A percentile compares a stretch with the other conserved stretches of the same genome.
phyloP scores from a whole-genome alignment of 148 eudicot genomes.

The Diospyros lotus region DNA sequence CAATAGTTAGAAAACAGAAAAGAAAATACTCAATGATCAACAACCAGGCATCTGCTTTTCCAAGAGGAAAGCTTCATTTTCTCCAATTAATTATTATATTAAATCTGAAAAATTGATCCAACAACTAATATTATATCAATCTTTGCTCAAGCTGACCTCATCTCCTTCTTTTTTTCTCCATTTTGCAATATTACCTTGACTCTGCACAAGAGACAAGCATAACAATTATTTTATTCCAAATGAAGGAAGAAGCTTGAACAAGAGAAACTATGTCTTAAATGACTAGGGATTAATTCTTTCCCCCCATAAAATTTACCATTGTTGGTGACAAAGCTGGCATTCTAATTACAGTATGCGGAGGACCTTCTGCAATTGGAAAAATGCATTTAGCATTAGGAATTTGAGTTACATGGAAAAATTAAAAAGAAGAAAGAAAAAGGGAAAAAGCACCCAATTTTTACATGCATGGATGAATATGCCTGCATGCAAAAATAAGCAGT shows the following conservation, averaged over 20 bases:
- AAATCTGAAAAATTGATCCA: not conserved
- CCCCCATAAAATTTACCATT: constrained; percentile 50
- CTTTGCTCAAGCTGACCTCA: constrained; percentile 49
- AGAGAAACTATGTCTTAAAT: constrained; percentile 6
- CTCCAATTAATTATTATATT: not conserved
- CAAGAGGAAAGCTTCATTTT: constrained; percentile 3
- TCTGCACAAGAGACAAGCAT: constrained; percentile 37
- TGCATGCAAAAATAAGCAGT: not conserved
- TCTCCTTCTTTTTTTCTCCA: constrained; percentile 96
- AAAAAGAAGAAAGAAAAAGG: not conserved
- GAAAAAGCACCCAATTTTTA: not conserved
- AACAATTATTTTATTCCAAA: not conserved
- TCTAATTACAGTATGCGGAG: constrained; percentile 54
- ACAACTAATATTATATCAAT: not conserved
- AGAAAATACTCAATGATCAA: not conserved
- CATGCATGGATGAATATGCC: not conserved
- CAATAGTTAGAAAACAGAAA: constrained; percentile 8
- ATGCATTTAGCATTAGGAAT: not conserved
- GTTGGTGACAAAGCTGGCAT: constrained; percentile 99
- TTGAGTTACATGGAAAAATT: too few relatives aligned
- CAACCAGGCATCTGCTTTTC: not conserved
- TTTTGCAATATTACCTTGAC: constrained; percentile 86
- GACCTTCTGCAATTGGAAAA: constrained; percentile 46
- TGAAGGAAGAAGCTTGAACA: not conserved
- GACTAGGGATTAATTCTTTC: not conserved